phyloP scores from a whole-genome alignment of 176 grass and related monocot species.

The Poa pratensis region DNA sequence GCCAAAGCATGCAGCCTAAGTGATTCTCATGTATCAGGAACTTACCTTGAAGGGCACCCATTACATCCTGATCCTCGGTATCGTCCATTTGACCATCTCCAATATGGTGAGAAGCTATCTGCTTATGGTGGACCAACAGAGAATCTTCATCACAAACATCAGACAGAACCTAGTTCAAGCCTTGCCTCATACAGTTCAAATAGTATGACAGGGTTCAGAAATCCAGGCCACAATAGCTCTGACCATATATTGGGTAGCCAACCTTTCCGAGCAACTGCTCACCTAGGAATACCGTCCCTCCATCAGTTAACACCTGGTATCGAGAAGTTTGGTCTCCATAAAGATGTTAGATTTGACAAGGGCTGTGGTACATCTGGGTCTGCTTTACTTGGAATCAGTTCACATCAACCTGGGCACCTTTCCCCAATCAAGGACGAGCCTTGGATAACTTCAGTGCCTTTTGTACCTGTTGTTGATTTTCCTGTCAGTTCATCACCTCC shows the following conservation, averaged over 20 bases:
- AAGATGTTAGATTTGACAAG: conserved; percentile 31
- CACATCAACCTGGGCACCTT: conserved; percentile 34
- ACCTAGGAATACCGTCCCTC: conserved; percentile 28
- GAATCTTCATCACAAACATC: conserved; percentile 40
- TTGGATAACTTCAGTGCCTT: conserved; percentile 76
- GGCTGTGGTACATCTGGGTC: conserved; percentile 37
- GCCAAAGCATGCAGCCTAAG: conserved; percentile 20
- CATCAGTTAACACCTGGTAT: conserved; percentile 36
- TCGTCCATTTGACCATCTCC: conserved; percentile 31
- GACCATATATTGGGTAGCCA: conserved; percentile 37
- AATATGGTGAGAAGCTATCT: conserved; percentile 34
- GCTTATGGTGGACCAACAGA: conserved; percentile 37
- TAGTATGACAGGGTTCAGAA: conserved; percentile 47
- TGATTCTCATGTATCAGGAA: conserved; percentile 47
- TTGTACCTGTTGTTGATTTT: conserved; percentile 63
- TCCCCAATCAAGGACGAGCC: conserved; percentile 51
- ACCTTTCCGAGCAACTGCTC: conserved; percentile 47
- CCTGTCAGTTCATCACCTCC: conserved; percentile 38
- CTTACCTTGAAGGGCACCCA: conserved; percentile 33
- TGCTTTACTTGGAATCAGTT: conserved; percentile 33
- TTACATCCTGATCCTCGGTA: conserved; percentile 29
- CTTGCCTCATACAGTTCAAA: conserved; percentile 28
- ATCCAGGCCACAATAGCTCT: conserved; percentile 35
- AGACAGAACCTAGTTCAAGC: conserved; percentile 39
- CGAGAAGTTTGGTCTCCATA: conserved; percentile 34